Evolutionary conservation across 2,329 filamentous ascomycete genomes (phyloP).

Genomic region (Aureobasidium namibiae): DNA sequence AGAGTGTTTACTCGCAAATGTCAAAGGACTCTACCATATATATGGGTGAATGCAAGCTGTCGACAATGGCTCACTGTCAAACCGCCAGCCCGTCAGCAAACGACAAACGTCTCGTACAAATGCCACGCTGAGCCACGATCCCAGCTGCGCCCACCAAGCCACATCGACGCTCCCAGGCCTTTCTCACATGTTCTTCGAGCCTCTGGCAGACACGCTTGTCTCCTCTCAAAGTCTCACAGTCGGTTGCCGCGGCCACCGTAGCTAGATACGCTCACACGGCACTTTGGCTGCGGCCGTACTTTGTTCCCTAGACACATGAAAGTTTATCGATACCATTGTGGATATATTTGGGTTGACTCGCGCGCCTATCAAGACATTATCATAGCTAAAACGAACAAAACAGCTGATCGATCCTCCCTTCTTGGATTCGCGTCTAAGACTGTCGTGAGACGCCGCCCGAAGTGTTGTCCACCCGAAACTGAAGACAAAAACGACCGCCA

Average conservation of each 20-base stretch:
- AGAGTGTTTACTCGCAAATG: neutral
- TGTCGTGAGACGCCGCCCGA: conserved; percentile 10
- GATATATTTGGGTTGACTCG: neutral
- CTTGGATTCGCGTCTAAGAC: neutral
- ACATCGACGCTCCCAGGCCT: conserved; percentile 4
- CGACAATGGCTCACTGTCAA: neutral
- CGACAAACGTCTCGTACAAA: neutral
- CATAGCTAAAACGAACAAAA: neutral
- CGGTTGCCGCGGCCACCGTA: neutral
- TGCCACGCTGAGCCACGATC: neutral
- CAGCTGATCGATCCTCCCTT: neutral
- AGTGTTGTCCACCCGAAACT: neutral
- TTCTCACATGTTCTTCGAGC: neutral
- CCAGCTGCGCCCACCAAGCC: neutral
- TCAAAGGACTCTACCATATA: neutral
- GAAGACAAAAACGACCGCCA: neutral
- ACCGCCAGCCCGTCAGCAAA: neutral
- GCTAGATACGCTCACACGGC: too few relatives aligned
- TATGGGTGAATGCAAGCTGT: too few relatives aligned
- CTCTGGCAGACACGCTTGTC: neutral
- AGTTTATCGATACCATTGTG: neutral
- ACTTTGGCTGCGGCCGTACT: neutral
- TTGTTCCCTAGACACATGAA: neutral
- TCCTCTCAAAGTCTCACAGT: neutral
- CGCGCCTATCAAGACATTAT: neutral